Base-by-base conservation (phyloP, 2,329 filamentous ascomycete species). In the Aspergillus caelatus region DNA sequence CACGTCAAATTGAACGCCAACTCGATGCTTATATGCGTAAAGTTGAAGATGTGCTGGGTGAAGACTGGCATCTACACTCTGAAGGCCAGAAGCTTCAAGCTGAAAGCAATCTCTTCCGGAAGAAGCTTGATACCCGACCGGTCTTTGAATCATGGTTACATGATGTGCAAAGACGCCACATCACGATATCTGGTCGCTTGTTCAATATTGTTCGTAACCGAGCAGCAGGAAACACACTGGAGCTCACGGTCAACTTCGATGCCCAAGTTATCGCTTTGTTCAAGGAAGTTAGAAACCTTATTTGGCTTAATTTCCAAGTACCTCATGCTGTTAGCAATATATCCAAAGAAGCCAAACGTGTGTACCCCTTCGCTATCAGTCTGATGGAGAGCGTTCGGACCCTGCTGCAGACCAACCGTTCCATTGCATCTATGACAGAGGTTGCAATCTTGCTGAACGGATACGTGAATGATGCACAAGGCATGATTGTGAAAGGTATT, bases 351-450 rank as follows among this genome's bases (percentile, higher is more conserved):
- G 96, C 95, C n/a, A 97, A 97, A 80, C 88, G 95, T 59, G 95
- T 99, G 4, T 99, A 99, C 72, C 95, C 95, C 0, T 99, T 96
- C 74, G 95, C 96, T 28, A 94, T 99, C 68, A 98, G 94, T 74
- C 81, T 99, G 69, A 99, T 99, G 93, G 95, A 99, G 80, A 98
- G 93, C 72, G 93, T 98, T n/a, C 88, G 94, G 63, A 98, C 93
- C 0, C 90, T 96, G 67, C 87, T 93, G 2, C 94, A 98, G 78
- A 97, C 93, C 0, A 90, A 91, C 70, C 89, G 93, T 34, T 88
- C 91, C 57, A 96, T 99, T 64, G 84, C 88, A 21, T 88, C 91
- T 60, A 94, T 99, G 92, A 87, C 89, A 12, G 91, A 94, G 68
- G 93, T 97, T 62, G 88, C 93, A 0, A 89, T 96, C 56, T 83